These are phyloP conservation scores for Waltergamsia citrina DNA, from an alignment of 2,329 filamentous ascomycete genomes.

Conservation along the genomic window DNA sequence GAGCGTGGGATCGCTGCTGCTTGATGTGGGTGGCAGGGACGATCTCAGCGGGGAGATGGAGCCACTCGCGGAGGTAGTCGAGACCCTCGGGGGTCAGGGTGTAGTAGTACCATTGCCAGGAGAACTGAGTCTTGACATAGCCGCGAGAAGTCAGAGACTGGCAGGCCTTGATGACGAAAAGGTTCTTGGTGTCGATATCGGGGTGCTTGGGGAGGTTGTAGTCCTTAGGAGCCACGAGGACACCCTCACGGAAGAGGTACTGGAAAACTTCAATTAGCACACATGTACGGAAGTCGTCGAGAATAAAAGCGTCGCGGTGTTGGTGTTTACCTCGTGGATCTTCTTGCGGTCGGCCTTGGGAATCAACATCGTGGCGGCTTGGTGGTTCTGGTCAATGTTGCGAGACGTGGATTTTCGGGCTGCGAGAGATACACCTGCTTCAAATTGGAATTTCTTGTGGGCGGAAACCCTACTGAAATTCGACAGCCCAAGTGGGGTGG, in stretches of 20 bases:
- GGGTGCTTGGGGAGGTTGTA: constrained; percentile 96
- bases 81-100: constrained; percentile 98
- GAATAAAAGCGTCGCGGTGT: background rate
- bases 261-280: constrained; percentile 22
- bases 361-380: constrained; percentile 79
- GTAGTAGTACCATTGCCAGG: constrained; percentile 99
- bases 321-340: constrained; percentile 70
- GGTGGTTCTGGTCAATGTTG: constrained; percentile 39
- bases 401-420: constrained; percentile 28
- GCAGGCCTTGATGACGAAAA: constrained; percentile 97
- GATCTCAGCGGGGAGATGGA: constrained; percentile 98
- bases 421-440: constrained; percentile 19
- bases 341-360: constrained; percentile 99
- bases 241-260: constrained; percentile 93
- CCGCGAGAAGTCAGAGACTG: constrained; percentile 97
- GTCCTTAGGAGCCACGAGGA: constrained; percentile 98
- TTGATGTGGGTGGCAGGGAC: constrained; percentile 99
- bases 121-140: constrained; percentile 99
- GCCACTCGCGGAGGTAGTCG: constrained; percentile 99
- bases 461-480: constrained; percentile 30
- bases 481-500: constrained; percentile 23
- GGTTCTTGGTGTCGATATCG: constrained; percentile 99
- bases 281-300: constrained; percentile 5
- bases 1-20: constrained; percentile 97
- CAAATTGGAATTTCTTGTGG: constrained; percentile 37